Conservation (phyloP, 2,329 filamentous ascomycete genomes). For the Fusarium sp. region DNA sequence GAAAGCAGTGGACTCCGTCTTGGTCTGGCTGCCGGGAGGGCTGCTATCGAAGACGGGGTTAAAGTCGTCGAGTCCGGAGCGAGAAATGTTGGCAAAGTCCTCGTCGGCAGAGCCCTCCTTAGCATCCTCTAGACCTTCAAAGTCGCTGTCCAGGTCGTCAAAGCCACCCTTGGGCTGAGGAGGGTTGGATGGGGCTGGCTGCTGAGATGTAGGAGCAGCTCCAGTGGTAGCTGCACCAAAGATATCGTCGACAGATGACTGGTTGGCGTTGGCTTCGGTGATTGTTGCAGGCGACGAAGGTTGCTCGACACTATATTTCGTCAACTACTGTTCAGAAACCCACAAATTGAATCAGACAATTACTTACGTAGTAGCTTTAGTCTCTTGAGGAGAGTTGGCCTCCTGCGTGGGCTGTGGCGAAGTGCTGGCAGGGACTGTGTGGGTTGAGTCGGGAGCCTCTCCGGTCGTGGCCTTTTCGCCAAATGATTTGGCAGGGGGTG, state of each 20-base stretch:
- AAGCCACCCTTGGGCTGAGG: slow-evolving; percentile 68
- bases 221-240: slow-evolving; percentile 56
- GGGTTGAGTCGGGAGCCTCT: slow-evolving; percentile 26
- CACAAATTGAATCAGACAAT: too few relatives aligned
- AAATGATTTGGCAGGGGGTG: slow-evolving; percentile 58
- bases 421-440: slow-evolving; percentile 17
- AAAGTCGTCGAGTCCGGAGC: slow-evolving; percentile 82
- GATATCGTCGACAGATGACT: slow-evolving; percentile 59
- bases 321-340: slow-evolving; percentile 18
- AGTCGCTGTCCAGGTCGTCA: slow-evolving; percentile 84
- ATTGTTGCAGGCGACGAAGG: slow-evolving; percentile 53
- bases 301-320: slow-evolving; percentile 47
- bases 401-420: slow-evolving; percentile 49
- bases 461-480: slow-evolving; percentile 39
- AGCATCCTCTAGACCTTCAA: slow-evolving; percentile 86
- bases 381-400: slow-evolving; percentile 35
- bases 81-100: slow-evolving; percentile 82
- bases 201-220: slow-evolving; percentile 49
- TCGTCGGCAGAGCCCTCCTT: slow-evolving; percentile 86
- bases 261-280: slow-evolving; percentile 46
- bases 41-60: slow-evolving; percentile 86
- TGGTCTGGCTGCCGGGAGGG: slow-evolving; percentile 67
- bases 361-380: slow-evolving; percentile 48
- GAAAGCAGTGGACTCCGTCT: slow-evolving; percentile 68
- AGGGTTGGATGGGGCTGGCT: slow-evolving; percentile 53